These are phyloP conservation scores for Colletotrichum sp. DNA, from an alignment of 2,329 filamentous ascomycete genomes.

Conservation along the genomic window DNA sequence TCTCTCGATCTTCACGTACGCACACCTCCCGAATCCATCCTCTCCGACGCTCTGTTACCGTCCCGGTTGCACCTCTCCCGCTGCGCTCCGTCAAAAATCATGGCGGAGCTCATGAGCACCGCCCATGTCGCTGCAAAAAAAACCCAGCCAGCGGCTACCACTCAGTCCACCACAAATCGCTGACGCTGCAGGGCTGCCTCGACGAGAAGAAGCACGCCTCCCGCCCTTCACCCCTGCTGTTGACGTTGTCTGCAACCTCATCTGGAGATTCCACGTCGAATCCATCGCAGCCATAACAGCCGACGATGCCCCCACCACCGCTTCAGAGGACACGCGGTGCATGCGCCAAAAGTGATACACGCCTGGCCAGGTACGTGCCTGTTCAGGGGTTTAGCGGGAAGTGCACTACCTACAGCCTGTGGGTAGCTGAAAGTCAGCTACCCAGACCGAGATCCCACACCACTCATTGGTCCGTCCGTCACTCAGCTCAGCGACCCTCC, in stretches of 20 bases:
- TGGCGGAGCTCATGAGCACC: slow-evolving; percentile 25
- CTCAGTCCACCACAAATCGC: neutral
- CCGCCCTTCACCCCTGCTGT: slow-evolving; percentile 7
- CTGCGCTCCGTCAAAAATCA: slow-evolving; percentile 15
- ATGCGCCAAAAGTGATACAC: too few relatives aligned
- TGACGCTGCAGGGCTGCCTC: slow-evolving; percentile 16
- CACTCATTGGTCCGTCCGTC: too few relatives aligned
- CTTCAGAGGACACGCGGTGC: too few relatives aligned
- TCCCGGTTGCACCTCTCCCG: neutral
- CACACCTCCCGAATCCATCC: neutral
- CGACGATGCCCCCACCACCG: too few relatives aligned
- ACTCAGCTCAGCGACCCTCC: too few relatives aligned
- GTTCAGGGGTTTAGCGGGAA: too few relatives aligned
- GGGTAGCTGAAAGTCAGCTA: too few relatives aligned
- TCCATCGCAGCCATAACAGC: neutral
- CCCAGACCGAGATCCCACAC: too few relatives aligned
- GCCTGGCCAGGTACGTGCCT: too few relatives aligned
- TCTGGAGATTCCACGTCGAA: neutral
- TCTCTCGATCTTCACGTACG: too few relatives aligned
- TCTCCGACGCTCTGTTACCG: neutral
- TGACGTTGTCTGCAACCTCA: slow-evolving; percentile 22
- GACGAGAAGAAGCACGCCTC: slow-evolving; percentile 22
- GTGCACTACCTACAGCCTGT: too few relatives aligned
- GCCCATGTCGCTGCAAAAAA: slow-evolving; percentile 24
- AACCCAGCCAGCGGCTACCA: neutral